phyloP scores from a whole-genome alignment of 2,329 filamentous ascomycete genomes.

The Fusarium palustre region DNA sequence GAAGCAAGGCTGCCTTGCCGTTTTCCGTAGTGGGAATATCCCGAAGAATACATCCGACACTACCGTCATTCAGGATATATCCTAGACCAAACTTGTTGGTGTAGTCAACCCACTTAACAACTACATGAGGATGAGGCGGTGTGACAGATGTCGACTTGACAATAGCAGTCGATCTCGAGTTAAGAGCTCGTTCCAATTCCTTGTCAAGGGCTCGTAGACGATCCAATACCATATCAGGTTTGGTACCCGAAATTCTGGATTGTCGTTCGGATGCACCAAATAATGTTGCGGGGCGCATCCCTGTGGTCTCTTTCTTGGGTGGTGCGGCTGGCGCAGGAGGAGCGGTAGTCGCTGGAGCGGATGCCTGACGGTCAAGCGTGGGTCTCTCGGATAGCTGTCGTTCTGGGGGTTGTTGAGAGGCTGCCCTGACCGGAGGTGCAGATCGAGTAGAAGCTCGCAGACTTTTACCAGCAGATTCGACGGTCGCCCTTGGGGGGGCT shows the following conservation, averaged over 20 bases:
- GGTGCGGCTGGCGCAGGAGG: constrained; percentile 42
- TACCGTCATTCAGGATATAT: constrained; percentile 85
- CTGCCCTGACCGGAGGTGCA: constrained; percentile 46
- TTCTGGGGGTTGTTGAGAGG: constrained; percentile 45
- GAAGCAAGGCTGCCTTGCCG: constrained; percentile 64
- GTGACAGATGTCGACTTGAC: constrained; percentile 66
- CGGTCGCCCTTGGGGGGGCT: constrained; percentile 35
- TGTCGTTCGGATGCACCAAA: constrained; percentile 68
- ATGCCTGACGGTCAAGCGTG: constrained; percentile 47
- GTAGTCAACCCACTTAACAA: constrained; percentile 89
- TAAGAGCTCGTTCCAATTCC: constrained; percentile 72
- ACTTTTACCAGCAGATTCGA: constrained; percentile 44
- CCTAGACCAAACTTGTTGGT: constrained; percentile 88
- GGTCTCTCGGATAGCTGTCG: constrained; percentile 41
- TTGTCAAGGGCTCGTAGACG: constrained; percentile 67
- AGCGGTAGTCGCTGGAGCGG: constrained; percentile 32
- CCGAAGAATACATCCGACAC: constrained; percentile 76
- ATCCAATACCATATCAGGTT: constrained; percentile 68
- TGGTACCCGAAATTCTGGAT: constrained; percentile 62
- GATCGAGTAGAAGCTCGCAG: constrained; percentile 48
- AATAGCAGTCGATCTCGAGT: constrained; percentile 71
- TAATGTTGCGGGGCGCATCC: constrained; percentile 59
- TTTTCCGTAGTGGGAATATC: constrained; percentile 66
- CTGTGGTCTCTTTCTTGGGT: constrained; percentile 47
- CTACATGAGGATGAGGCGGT: constrained; percentile 70